Evolutionary conservation across 768 basidiomycete genomes (phyloP).

Genomic region (Hydnum rufescens): DNA sequence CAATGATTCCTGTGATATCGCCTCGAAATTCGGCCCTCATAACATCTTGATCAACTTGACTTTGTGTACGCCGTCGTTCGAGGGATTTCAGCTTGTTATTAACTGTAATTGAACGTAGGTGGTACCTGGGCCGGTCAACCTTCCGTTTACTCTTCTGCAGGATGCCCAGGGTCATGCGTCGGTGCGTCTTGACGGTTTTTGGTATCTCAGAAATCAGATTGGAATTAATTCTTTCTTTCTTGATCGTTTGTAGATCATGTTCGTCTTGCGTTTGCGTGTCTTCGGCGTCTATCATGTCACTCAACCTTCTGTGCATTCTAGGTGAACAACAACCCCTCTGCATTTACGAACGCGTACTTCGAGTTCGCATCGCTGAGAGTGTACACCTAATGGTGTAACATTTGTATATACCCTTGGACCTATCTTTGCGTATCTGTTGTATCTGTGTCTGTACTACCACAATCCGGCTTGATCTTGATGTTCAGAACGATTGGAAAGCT

Average conservation of each 20-base stretch:
- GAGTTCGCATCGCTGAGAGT: conserved; percentile 40
- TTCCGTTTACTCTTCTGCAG: conserved; percentile 4
- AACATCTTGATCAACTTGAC: conserved; percentile 13
- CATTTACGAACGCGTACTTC: conserved; percentile 50
- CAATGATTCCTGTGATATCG: conserved; percentile 18
- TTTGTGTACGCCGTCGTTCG: conserved; percentile 10
- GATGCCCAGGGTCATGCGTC: conserved; percentile 11
- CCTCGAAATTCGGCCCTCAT: conserved; percentile 13
- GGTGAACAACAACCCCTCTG: conserved; percentile 37
- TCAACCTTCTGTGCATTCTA: conserved; percentile 15
- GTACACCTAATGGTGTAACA: too few relatives aligned
- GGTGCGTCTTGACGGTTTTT: conserved; percentile 7
- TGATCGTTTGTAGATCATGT: neutral
- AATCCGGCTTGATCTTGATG: too few relatives aligned
- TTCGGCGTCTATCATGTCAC: neutral
- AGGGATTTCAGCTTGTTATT: conserved; percentile 9
- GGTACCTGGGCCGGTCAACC: conserved; percentile 7
- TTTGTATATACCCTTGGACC: too few relatives aligned
- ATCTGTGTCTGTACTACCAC: too few relatives aligned
- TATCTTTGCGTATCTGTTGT: too few relatives aligned
- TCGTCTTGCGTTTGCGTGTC: neutral
- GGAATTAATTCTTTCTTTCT: too few relatives aligned
- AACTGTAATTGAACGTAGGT: conserved; percentile 1
- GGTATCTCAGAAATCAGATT: too few relatives aligned
- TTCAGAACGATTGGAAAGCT: too few relatives aligned